These are phyloP conservation scores for Syncephalastrum contaminatum DNA, from an alignment of 371 early-diverging fungal species.

Conservation along the genomic window DNA sequence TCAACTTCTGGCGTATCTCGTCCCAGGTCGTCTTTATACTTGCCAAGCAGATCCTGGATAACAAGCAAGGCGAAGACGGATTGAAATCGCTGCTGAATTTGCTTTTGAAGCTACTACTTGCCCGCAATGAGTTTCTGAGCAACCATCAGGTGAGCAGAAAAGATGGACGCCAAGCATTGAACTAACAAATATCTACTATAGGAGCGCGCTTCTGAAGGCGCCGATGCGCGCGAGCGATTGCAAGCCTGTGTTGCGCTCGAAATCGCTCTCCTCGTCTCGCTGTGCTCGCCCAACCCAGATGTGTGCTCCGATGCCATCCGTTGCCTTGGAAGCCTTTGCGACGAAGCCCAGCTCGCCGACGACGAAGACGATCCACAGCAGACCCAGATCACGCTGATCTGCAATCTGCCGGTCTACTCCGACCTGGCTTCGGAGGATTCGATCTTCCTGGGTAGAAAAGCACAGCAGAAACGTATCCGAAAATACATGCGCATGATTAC, in stretches of 20 bases:
- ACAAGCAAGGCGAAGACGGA: constrained; percentile 56
- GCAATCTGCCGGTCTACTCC: constrained; percentile 68
- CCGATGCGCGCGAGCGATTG: constrained; percentile 62
- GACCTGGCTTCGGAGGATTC: constrained; percentile 60
- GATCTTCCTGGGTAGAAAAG: constrained; percentile 65
- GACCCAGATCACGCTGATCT: constrained; percentile 57
- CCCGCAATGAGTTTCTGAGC: constrained; percentile 66
- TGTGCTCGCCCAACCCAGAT: constrained; percentile 75
- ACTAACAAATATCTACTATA: constrained; percentile 2
- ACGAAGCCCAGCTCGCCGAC: constrained; percentile 58
- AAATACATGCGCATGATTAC: constrained; percentile 66
- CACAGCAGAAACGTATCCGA: constrained; percentile 77
- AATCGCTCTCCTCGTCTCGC: constrained; percentile 67
- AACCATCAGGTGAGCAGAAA: constrained; percentile 36
- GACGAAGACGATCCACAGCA: constrained; percentile 52
- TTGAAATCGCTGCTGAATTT: constrained; percentile 55
- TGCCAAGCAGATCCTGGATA: constrained; percentile 49
- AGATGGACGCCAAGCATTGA: not conserved
- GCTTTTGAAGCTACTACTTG: constrained; percentile 55
- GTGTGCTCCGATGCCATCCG: constrained; percentile 58
- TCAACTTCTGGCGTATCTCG: constrained; percentile 63
- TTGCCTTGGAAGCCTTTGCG: constrained; percentile 61
- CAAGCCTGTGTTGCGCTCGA: constrained; percentile 75
- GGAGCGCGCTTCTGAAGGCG: constrained; percentile 49
- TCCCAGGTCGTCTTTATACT: constrained; percentile 50